Conservation (phyloP, 768 basidiomycete species). For the Melanogaster broomeanus region DNA sequence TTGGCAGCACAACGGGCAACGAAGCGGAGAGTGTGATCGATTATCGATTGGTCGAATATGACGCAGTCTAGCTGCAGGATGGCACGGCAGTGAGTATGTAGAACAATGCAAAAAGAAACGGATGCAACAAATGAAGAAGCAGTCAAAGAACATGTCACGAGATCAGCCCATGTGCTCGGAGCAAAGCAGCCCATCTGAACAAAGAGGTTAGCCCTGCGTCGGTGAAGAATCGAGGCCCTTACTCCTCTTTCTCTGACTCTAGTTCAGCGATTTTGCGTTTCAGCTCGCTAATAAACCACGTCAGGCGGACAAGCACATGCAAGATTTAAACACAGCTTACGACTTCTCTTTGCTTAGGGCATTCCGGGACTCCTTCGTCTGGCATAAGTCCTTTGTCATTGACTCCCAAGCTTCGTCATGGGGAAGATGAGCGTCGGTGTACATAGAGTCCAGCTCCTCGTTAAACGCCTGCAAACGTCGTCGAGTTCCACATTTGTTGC, state of each 20-base stretch:
- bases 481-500: neutral
- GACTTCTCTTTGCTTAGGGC: conserved; percentile 76
- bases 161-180: conserved; percentile 49
- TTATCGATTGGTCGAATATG: neutral
- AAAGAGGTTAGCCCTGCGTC: conserved; percentile 9
- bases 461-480: conserved; percentile 76
- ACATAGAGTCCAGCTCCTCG: conserved; percentile 91
- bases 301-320: conserved; percentile 3
- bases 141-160: conserved; percentile 29
- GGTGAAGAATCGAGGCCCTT: conserved; percentile 29
- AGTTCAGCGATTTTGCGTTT: conserved; percentile 69
- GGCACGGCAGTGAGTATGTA: conserved; percentile 20
- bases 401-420: conserved; percentile 83
- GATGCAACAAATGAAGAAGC: conserved; percentile 18
- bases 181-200: conserved; percentile 65
- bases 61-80: conserved; percentile 20
- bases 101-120: conserved; percentile 18
- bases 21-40: conserved; percentile 13
- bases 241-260: conserved; percentile 83
- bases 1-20: conserved; percentile 12
- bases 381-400: conserved; percentile 68
- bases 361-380: conserved; percentile 78
- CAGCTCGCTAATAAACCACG: conserved; percentile 49
- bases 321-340: conserved; percentile 44
- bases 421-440: conserved; percentile 79